phyloP scores from a whole-genome alignment of 306 rosid species.

The Chamaecrista fasciculata region DNA sequence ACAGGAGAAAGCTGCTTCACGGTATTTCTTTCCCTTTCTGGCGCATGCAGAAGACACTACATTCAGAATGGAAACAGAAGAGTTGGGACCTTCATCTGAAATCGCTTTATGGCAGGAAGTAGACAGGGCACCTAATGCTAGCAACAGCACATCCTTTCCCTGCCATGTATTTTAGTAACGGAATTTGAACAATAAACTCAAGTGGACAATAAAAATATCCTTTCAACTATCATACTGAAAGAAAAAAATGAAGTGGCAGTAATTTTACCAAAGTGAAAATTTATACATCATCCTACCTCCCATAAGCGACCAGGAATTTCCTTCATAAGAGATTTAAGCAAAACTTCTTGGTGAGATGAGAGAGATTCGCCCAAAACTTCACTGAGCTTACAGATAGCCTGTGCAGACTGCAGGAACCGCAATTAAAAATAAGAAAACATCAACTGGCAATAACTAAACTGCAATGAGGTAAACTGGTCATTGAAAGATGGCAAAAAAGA shows the following conservation, averaged over 20 bases:
- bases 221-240: conserved; percentile 1
- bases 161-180: conserved; percentile 36
- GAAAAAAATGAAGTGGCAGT: conserved; percentile 22
- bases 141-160: conserved; percentile 86
- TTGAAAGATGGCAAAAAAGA: conserved; percentile 19
- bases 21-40: conserved; percentile 74
- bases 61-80: conserved; percentile 67
- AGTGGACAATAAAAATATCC: not conserved
- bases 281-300: conserved; percentile 62
- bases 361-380: conserved; percentile 92
- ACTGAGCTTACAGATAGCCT: conserved; percentile 79
- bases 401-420: conserved; percentile 69
- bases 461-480: conserved; percentile 15
- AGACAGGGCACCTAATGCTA: conserved; percentile 77
- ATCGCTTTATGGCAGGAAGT: conserved; percentile 77
- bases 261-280: conserved; percentile 13
- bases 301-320: conserved; percentile 92
- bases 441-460: conserved; percentile 15
- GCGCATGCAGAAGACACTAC: conserved; percentile 72
- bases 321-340: conserved; percentile 79
- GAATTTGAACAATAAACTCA: conserved; percentile 16
- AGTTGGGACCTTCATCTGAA: conserved; percentile 46
- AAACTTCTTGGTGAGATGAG: conserved; percentile 58
- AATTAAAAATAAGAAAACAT: conserved; percentile 29
- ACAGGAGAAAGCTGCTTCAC: conserved; percentile 81